phyloP scores from a whole-genome alignment of 805 yeast genomes.

The Wickerhamomyces sydowiorum region DNA sequence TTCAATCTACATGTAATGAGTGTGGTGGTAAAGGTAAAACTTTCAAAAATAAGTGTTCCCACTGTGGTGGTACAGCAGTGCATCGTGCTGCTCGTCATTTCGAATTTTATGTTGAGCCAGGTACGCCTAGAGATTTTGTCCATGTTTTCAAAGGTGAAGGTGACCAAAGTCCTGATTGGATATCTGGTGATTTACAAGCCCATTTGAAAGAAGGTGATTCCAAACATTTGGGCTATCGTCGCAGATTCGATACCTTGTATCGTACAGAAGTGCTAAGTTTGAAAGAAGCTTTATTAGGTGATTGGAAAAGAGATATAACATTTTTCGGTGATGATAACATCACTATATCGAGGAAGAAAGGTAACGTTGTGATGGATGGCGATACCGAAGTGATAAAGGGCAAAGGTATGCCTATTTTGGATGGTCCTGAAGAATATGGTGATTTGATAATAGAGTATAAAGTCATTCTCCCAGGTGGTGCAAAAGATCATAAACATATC shows the following conservation, averaged over 20 bases:
- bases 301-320: constrained; percentile 67
- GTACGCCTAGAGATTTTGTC: constrained; percentile 55
- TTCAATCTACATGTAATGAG: constrained; percentile 71
- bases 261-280: constrained; percentile 74
- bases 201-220: constrained; percentile 46
- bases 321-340: constrained; percentile 57
- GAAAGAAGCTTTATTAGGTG: constrained; percentile 71
- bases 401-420: constrained; percentile 77
- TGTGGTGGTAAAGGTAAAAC: constrained; percentile 77
- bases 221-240: constrained; percentile 76
- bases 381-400: constrained; percentile 67
- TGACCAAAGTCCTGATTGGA: constrained; percentile 77
- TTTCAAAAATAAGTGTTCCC: constrained; percentile 57
- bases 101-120: constrained; percentile 61
- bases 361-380: constrained; percentile 53
- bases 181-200: constrained; percentile 75
- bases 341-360: constrained; percentile 39
- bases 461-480: constrained; percentile 39
- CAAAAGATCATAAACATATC: constrained; percentile 10
- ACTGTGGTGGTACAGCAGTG: constrained; percentile 70
- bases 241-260: constrained; percentile 69
- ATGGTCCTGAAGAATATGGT: constrained; percentile 46
- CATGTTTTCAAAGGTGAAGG: constrained; percentile 69
- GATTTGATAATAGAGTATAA: constrained; percentile 45
- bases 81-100: constrained; percentile 49